phyloP scores from a whole-genome alignment of 106 monocot species.

The Phalaenopsis equestris region DNA sequence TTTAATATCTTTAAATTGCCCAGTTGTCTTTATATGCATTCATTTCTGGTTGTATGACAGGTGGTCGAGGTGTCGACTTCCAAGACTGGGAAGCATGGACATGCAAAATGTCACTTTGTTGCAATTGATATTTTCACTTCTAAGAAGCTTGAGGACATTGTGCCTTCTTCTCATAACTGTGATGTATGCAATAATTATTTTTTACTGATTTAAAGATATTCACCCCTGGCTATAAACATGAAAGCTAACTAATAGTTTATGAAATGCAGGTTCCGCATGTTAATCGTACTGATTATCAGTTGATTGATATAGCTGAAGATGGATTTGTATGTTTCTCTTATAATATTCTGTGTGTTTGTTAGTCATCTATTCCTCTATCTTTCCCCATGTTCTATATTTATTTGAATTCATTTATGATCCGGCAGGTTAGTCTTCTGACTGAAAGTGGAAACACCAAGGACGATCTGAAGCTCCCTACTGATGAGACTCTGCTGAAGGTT shows the following conservation, averaged over 20 bases:
- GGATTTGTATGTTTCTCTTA: conserved; percentile 48
- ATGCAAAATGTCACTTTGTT: conserved; percentile 76
- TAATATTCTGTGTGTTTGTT: not conserved
- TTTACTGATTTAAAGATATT: not conserved
- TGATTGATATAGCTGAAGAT: conserved; percentile 69
- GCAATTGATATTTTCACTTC: conserved; percentile 61
- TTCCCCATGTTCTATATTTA: not conserved
- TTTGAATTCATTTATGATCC: not conserved
- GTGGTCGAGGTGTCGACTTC: conserved; percentile 78
- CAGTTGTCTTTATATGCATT: not conserved
- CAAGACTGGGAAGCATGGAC: conserved; percentile 71
- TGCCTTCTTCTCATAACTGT: conserved; percentile 70
- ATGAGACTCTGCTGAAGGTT: not conserved
- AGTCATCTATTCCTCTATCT: not conserved
- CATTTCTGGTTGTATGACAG: conserved; percentile 8
- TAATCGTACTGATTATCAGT: conserved; percentile 57
- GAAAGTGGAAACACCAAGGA: conserved; percentile 15
- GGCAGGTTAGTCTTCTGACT: conserved; percentile 13
- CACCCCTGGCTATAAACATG: not conserved
- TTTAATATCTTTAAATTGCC: not conserved
- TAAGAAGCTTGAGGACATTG: conserved; percentile 74
- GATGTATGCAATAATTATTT: conserved; percentile 25
- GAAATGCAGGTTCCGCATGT: conserved; percentile 55
- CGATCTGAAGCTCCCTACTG: conserved; percentile 10
- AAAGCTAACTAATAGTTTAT: not conserved